A percentile compares a stretch with the other conserved stretches of the same genome.
Evolutionary conservation across 441 rosid genomes (phyloP).

Genomic region (Erysimum cheiri): DNA sequence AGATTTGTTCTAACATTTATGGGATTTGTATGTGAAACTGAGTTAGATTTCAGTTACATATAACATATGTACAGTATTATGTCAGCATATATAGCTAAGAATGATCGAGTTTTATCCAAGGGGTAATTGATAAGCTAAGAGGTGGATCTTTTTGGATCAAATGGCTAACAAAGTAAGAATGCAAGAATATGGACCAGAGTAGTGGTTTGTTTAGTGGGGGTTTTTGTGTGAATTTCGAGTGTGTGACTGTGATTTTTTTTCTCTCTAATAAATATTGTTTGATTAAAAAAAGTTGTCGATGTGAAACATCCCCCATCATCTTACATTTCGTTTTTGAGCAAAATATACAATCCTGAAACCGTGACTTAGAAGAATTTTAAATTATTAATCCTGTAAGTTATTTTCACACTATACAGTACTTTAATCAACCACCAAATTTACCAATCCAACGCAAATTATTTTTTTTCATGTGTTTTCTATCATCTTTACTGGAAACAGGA

Average conservation of each 20-base stretch:
- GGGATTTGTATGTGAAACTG: not conserved
- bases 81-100: not conserved
- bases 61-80: not conserved
- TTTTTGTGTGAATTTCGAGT: not conserved
- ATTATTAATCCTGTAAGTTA: too few relatives aligned
- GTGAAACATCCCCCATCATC: not conserved
- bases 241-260: not conserved
- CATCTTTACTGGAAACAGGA: too few relatives aligned
- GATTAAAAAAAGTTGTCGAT: not conserved
- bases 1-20: not conserved
- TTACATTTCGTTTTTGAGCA: not conserved
- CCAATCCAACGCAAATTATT: too few relatives aligned
- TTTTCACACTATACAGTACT: too few relatives aligned
- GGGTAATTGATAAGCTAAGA: constrained; percentile 17
- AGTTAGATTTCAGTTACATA: constrained; percentile 26
- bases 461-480: too few relatives aligned
- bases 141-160: constrained; percentile 19
- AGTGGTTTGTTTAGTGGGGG: not conserved
- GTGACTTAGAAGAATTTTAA: too few relatives aligned
- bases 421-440: too few relatives aligned
- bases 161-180: constrained; percentile 6
- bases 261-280: not conserved
- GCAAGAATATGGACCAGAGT: not conserved
- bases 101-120: not conserved
- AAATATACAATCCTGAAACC: too few relatives aligned